Conservation (phyloP, 306 rosid genomes). For the Astragalus membranaceus region DNA sequence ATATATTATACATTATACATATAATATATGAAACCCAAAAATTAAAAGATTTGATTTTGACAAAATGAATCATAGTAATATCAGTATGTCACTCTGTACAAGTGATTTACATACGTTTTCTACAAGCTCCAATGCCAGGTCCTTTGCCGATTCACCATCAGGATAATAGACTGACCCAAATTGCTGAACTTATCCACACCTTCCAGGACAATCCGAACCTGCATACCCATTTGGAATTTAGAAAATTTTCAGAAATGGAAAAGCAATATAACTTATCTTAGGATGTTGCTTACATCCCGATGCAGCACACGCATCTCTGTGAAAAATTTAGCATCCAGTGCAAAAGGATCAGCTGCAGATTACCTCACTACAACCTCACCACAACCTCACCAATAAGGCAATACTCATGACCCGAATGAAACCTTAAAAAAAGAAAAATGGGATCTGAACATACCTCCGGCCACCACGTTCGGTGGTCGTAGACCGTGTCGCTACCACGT, state of each 20-base stretch:
- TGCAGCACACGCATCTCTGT: constrained; percentile 88
- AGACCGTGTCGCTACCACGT: too few relatives aligned
- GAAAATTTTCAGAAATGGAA: constrained; percentile 10
- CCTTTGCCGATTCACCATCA: constrained; percentile 91
- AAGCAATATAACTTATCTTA: background rate
- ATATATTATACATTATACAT: too few relatives aligned
- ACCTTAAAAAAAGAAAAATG: too few relatives aligned
- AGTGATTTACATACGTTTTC: constrained; percentile 56
- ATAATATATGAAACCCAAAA: too few relatives aligned
- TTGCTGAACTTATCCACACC: constrained; percentile 94
- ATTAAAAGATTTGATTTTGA: background rate
- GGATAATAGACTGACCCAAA: constrained; percentile 92
- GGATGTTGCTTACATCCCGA: constrained; percentile 57
- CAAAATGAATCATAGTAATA: background rate
- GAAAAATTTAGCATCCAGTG: constrained; percentile 77
- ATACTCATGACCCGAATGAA: too few relatives aligned
- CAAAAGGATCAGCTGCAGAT: constrained; percentile 75
- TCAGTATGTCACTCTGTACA: background rate
- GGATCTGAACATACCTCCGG: too few relatives aligned
- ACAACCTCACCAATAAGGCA: too few relatives aligned
- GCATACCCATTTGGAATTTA: constrained; percentile 34
- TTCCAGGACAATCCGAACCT: constrained; percentile 94
- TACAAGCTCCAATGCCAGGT: constrained; percentile 87
- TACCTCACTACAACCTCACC: too few relatives aligned
- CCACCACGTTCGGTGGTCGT: too few relatives aligned